A percentile compares a stretch with the other conserved stretches of the same genome.
Evolutionary conservation across 1,139 yeast genomes (phyloP).

Genomic region (Pichia sp.): DNA sequence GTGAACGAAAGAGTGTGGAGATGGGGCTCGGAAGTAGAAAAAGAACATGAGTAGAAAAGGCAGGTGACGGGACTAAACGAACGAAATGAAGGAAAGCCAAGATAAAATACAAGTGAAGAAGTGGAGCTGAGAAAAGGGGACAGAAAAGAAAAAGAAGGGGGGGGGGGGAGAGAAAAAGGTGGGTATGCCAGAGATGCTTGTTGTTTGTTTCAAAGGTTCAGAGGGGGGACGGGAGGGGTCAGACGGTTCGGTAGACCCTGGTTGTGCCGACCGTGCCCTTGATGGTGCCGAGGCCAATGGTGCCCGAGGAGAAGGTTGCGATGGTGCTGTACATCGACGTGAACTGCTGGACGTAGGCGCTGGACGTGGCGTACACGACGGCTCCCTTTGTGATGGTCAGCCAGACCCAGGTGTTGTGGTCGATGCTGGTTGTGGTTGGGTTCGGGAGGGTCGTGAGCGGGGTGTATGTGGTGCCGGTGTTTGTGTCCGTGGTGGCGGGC

Average conservation of each 20-base stretch:
- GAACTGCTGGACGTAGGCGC: constrained; percentile 47
- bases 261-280: constrained; percentile 55
- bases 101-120: neutral
- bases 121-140: no score
- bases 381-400: constrained; percentile 17
- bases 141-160: neutral
- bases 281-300: constrained; percentile 54
- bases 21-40: neutral
- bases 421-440: constrained; percentile 19
- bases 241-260: constrained; percentile 37
- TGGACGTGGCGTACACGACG: constrained; percentile 20
- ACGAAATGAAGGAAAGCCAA: neutral
- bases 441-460: constrained; percentile 17
- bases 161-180: neutral
- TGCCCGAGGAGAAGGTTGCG: constrained; percentile 43
- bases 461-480: constrained; percentile 7
- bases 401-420: constrained; percentile 21
- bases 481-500: constrained; percentile 7
- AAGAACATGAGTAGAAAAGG: no score
- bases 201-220: no score
- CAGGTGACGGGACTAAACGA: no score
- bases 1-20: neutral
- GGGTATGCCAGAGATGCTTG: neutral
- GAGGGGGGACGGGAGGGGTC: neutral
- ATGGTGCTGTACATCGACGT: constrained; percentile 36